These are phyloP conservation scores for Fusarium pseudonygamai DNA, from an alignment of 2,329 filamentous ascomycete species.

Conservation along the genomic window DNA sequence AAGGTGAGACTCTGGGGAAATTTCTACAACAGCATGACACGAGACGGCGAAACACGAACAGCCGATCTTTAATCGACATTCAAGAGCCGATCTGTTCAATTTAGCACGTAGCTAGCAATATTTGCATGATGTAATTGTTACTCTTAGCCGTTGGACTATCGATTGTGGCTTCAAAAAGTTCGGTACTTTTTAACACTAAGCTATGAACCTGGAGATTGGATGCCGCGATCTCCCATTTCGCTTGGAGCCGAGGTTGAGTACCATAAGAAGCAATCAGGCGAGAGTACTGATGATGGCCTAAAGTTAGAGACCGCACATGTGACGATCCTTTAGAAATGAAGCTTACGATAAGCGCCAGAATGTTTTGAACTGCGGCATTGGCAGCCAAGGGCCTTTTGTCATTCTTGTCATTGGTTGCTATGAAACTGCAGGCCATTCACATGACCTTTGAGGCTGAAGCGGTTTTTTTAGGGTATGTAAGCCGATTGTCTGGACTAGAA, in stretches of 20 bases:
- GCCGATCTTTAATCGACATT: not conserved
- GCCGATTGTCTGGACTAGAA: not conserved
- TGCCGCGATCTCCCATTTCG: too few relatives aligned
- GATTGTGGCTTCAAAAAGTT: not conserved
- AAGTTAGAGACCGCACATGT: not conserved
- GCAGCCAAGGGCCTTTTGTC: not conserved
- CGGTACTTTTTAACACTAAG: not conserved
- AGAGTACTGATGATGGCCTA: not conserved
- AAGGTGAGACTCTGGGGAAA: not conserved
- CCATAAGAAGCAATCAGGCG: not conserved
- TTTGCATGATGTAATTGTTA: not conserved
- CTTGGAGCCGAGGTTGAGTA: not conserved
- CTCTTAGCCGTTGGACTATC: not conserved
- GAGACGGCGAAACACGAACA: not conserved
- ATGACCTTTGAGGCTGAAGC: fast-evolving
- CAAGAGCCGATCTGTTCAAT: not conserved
- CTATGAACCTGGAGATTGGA: not conserved
- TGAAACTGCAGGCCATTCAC: fast-evolving
- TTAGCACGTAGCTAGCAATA: not conserved
- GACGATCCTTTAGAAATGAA: not conserved
- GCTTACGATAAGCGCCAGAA: not conserved
- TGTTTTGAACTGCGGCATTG: not conserved
- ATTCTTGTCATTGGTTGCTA: not conserved
- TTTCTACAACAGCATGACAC: not conserved
- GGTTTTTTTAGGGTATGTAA: not conserved